A percentile compares a stretch with the other conserved stretches of the same genome.
phyloP scores from a whole-genome alignment of 2,329 filamentous ascomycete genomes.

The Beauveria sp. region DNA sequence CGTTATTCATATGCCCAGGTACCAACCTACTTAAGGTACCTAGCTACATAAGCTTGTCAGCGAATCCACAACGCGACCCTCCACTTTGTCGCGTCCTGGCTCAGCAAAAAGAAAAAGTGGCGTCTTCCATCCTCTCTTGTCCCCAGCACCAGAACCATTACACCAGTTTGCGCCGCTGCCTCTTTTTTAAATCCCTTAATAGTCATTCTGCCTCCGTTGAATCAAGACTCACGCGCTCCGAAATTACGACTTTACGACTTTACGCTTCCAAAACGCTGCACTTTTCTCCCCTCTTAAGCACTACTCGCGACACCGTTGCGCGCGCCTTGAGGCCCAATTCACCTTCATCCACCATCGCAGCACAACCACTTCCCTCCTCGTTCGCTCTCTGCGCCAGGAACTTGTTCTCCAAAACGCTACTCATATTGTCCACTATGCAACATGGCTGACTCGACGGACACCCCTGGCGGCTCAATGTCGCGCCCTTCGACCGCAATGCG shows the following conservation, averaged over 20 bases:
- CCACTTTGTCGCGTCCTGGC: too few species aligned
- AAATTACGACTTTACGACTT: background rate
- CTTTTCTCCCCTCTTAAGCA: background rate
- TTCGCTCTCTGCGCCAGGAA: background rate
- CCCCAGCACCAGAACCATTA: background rate
- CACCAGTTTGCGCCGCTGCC: background rate
- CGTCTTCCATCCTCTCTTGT: too few species aligned
- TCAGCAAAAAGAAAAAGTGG: too few species aligned
- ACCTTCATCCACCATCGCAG: background rate
- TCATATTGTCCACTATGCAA: conserved; percentile 5
- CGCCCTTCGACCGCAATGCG: conserved; percentile 8
- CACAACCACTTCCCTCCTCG: background rate
- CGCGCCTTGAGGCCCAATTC: background rate
- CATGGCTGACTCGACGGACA: conserved; percentile 10
- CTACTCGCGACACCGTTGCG: background rate
- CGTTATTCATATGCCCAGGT: too few species aligned
- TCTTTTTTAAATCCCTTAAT: background rate
- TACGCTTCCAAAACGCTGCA: background rate
- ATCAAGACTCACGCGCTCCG: background rate
- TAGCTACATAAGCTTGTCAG: too few species aligned
- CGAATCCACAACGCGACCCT: too few species aligned
- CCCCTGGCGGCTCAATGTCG: conserved; percentile 7
- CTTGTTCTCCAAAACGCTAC: background rate
- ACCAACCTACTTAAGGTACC: too few species aligned
- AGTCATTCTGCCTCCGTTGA: too few species aligned